Base-by-base conservation (phyloP, 768 basidiomycete genomes). In the Pleurotus cornucopiae region DNA sequence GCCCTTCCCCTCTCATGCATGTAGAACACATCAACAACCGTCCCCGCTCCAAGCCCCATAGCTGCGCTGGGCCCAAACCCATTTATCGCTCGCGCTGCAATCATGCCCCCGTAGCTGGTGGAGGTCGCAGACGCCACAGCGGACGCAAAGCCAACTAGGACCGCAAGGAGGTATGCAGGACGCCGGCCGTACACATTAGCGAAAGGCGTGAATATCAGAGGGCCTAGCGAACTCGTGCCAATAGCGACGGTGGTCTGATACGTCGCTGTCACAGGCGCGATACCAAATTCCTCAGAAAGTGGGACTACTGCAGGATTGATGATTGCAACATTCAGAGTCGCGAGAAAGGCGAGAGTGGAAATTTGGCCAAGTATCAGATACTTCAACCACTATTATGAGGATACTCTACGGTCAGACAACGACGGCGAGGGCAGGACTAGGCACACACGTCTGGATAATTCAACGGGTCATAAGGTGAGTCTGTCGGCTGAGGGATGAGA, bases 401-500 rank as follows among this genome's bases (percentile, higher is more conserved):
- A 53, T n/a, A 46, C 20, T 45, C n/a, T 49, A 16, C 20, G 21
- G 12, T 14, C 16, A 23, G 18, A 18, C 23, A 54, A 46, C 5
- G 37, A 13, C 18, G 51, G 38, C 14, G 46, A 43, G 14, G 54
- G 25, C 5, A 2, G 9, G 14, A 44, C 11, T 6, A 2, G 20
- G 1, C 20, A 57, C 53, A 58, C 58, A 71, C 70, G 55, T 65
- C 69, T 20, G 74, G 74, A 52, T 75, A 77, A 56, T 75, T 76
- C 54, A 77, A 64, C 30, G 75, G 76, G 61, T 77, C 76, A 39
- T 64, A 66, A n/a, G 69, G 68, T 13, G 69, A 71, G 39, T 61
- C 59, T 2, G 73, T 68, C 13, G 76, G 76, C 46, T 79, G 76
- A 26, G 77, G 76, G 43, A 73, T 65, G 47, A 79, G 70, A 12